phyloP scores from a whole-genome alignment of 202 grass and related monocot genomes.

The Brachypodium distachyon region DNA sequence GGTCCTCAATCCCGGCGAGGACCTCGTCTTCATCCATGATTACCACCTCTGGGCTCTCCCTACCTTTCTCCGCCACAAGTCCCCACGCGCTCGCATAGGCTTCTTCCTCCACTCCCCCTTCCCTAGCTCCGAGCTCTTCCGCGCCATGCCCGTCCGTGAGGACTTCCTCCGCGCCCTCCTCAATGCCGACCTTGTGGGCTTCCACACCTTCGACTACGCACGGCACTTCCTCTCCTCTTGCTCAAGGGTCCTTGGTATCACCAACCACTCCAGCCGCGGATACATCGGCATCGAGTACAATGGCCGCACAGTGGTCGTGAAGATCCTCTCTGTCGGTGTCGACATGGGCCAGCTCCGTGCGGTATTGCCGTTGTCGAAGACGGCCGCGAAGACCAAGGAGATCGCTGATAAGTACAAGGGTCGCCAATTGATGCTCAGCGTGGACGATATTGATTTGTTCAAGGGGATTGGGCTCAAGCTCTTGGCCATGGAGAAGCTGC shows the following conservation, averaged over 20 bases:
- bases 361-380: conserved; percentile 24
- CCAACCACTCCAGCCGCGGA: conserved; percentile 37
- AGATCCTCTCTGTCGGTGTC: conserved; percentile 52
- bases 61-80: conserved; percentile 45
- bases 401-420: conserved; percentile 33
- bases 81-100: conserved; percentile 25
- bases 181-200: conserved; percentile 56
- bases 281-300: conserved; percentile 92
- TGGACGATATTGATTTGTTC: conserved; percentile 69
- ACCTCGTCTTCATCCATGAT: conserved; percentile 47
- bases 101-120: conserved; percentile 65
- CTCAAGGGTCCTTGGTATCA: conserved; percentile 40
- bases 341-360: conserved; percentile 44
- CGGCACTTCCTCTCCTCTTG: conserved; percentile 58
- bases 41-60: conserved; percentile 50
- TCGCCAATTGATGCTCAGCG: conserved; percentile 36
- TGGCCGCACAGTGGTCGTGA: conserved; percentile 62
- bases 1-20: conserved; percentile 35
- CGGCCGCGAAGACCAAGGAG: conserved; percentile 34
- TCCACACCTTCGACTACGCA: conserved; percentile 58
- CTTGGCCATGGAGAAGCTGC: conserved; percentile 49
- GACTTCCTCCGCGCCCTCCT: conserved; percentile 52
- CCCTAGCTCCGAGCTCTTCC: conserved; percentile 45
- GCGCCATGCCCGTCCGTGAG: conserved; percentile 43
- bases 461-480: conserved; percentile 60